phyloP scores from a whole-genome alignment of 2,329 filamentous ascomycete genomes.

The Ophioceras dolichostomum region DNA sequence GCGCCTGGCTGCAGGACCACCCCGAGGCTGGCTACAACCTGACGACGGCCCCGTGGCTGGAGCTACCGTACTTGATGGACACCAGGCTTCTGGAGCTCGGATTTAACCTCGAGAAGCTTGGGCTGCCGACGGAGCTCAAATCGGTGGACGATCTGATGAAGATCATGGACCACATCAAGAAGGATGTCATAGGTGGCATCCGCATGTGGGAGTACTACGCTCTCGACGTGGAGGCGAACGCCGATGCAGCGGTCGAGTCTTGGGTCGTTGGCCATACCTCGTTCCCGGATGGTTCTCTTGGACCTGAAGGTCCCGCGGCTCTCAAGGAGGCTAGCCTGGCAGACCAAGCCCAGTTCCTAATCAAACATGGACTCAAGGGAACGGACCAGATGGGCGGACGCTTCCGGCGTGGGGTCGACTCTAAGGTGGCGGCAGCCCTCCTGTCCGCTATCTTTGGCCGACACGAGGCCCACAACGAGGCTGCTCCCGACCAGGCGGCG shows the following conservation, averaged over 20 bases:
- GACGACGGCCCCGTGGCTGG: slow-evolving; percentile 70
- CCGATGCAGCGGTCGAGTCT: slow-evolving; percentile 53
- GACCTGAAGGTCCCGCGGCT: slow-evolving; percentile 28
- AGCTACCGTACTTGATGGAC: slow-evolving; percentile 51
- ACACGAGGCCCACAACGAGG: slow-evolving; percentile 31
- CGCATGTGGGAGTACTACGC: slow-evolving; percentile 92
- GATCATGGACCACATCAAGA: slow-evolving; percentile 77
- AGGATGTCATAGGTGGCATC: slow-evolving; percentile 58
- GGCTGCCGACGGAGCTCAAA: slow-evolving; percentile 63
- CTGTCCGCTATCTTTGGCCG: slow-evolving; percentile 57
- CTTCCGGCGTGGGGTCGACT: slow-evolving; percentile 59
- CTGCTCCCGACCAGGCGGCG: slow-evolving; percentile 28
- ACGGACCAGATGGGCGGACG: slow-evolving; percentile 68
- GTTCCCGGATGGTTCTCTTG: slow-evolving; percentile 32
- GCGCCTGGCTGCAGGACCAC: slow-evolving; percentile 84
- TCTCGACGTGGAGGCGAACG: slow-evolving; percentile 63
- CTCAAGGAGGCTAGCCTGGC: slow-evolving; percentile 31
- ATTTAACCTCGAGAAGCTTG: slow-evolving; percentile 54
- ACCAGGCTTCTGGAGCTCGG: slow-evolving; percentile 63
- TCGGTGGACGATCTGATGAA: slow-evolving; percentile 59
- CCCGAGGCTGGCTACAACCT: slow-evolving; percentile 94
- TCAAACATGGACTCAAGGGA: slow-evolving; percentile 56
- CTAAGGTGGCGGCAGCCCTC: slow-evolving; percentile 56
- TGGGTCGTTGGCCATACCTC: slow-evolving; percentile 54
- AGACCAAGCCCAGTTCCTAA: slow-evolving; percentile 49